Conservation (phyloP, 352 stramenopile genomes). For the Phytopythium ostracodes region DNA sequence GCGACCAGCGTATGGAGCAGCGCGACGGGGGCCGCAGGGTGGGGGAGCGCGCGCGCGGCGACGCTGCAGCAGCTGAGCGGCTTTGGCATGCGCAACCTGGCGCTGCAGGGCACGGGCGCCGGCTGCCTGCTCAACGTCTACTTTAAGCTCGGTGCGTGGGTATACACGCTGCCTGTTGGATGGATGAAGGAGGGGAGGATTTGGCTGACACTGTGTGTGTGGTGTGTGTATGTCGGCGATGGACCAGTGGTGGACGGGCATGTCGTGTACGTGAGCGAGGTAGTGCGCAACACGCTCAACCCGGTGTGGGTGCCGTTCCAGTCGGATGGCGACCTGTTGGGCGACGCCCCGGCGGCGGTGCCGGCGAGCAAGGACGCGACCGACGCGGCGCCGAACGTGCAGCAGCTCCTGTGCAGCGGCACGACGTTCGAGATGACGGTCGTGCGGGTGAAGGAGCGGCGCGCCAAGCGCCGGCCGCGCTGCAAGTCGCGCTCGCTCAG, state of each 20-base stretch:
- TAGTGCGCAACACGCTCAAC: conserved; percentile 66
- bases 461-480: conserved; percentile 30
- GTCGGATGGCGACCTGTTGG: conserved; percentile 26
- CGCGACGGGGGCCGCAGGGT: conserved; percentile 3
- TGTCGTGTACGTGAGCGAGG: conserved; percentile 72
- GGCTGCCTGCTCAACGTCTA: conserved; percentile 65
- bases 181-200: background rate
- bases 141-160: conserved; percentile 62
- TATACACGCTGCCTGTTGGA: background rate
- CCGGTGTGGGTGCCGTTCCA: conserved; percentile 81
- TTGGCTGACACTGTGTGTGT: background rate
- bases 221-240: background rate
- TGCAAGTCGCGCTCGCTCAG: conserved; percentile 47
- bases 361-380: too few relatives aligned
- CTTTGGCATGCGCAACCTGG: conserved; percentile 78
- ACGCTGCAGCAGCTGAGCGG: conserved; percentile 72
- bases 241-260: conserved; percentile 55
- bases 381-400: conserved; percentile 18
- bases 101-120: conserved; percentile 35
- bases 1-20: conserved; percentile 21
- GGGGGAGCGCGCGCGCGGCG: conserved; percentile 13
- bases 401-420: conserved; percentile 41
- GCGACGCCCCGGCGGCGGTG: background rate
- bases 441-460: conserved; percentile 51
- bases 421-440: conserved; percentile 67